These are phyloP conservation scores for Strigomonas galati DNA, from an alignment of 208 protist genomes.

Conservation along the genomic window DNA sequence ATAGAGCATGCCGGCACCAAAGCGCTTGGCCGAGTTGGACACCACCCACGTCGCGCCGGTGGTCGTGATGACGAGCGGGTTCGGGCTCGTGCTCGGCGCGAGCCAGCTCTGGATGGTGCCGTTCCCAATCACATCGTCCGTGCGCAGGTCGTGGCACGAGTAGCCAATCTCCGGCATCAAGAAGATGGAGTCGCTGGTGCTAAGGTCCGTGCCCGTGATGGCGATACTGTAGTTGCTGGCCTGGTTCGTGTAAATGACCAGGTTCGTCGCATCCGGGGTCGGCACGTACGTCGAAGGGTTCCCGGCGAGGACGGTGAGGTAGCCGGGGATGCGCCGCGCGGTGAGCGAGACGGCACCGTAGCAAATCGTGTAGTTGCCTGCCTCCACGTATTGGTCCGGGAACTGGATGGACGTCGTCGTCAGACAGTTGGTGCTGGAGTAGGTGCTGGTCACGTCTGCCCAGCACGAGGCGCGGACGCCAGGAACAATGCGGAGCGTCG, in stretches of 20 bases:
- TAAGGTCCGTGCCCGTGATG: slow-evolving; percentile 62
- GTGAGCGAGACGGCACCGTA: slow-evolving; percentile 40
- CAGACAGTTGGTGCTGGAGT: slow-evolving; percentile 60
- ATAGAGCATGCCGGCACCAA: slow-evolving; percentile 54
- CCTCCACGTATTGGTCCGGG: slow-evolving; percentile 54
- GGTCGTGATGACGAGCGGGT: slow-evolving; percentile 37
- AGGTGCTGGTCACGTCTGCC: slow-evolving; percentile 32
- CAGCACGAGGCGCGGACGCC: slow-evolving; percentile 72
- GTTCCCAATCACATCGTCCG: slow-evolving; percentile 42
- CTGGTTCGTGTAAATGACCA: slow-evolving; percentile 74
- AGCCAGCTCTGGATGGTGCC: slow-evolving; percentile 56
- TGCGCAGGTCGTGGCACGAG: slow-evolving; percentile 84
- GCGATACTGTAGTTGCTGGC: slow-evolving; percentile 49
- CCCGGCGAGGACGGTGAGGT: slow-evolving; percentile 41
- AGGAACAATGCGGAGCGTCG: slow-evolving; percentile 52
- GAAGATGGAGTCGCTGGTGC: slow-evolving; percentile 52
- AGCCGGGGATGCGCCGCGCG: slow-evolving; percentile 58
- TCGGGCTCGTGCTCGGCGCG: slow-evolving; percentile 52
- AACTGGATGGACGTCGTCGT: slow-evolving; percentile 58
- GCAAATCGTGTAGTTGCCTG: slow-evolving; percentile 78
- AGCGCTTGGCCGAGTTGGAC: slow-evolving; percentile 58
- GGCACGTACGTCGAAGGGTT: slow-evolving; percentile 58
- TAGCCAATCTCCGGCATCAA: slow-evolving; percentile 64
- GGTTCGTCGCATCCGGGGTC: slow-evolving; percentile 21
- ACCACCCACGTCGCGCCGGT: slow-evolving; percentile 64